Evolutionary conservation across 1,284 basidiomycete species (phyloP), one percentile per base, ranked within the genome.

Genomic region (Cutaneotrichosporon sp.): DNA sequence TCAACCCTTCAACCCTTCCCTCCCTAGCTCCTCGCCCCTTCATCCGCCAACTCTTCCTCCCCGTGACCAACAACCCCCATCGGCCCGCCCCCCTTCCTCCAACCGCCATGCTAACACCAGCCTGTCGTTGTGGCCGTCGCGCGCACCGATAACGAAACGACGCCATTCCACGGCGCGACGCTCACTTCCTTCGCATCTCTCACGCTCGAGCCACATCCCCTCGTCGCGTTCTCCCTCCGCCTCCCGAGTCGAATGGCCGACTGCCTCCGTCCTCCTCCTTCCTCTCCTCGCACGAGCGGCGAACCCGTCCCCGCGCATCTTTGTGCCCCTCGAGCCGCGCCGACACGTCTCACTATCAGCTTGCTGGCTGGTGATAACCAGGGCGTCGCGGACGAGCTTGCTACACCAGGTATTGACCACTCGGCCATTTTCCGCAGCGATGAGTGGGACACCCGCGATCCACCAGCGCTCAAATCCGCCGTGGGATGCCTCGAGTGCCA

Each of bases 171-270:
- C 78, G 93, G 93, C 67, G 91, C 92, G 49, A 96, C 93, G 0
- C 84, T 97, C 49, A 95, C 93, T 6, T 95, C 92, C 0, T 92
- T 96, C 76, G 88, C 91, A 31, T 92, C 91, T n/a, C 87, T 96
- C 71, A 87, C 92, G 1, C 86, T 97, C 82, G 86, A 91, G 71
- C 93, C 93, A 2, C 82, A 88, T 70, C 92, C 93, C 0, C 85
- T 96, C 64, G 86, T 97, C 68, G 86, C 91, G 0, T 96, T 96
- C 79, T 89, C 91, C 13, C 84, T 96, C 14, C 87, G 91, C 34
- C 84, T 92, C n/a, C 93, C 93, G 4, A 94, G 91, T 0, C 85
- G 91, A 9, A 89, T 95, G 85, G 91, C 91, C 2, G 76, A 84
- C 82, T 53, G 83, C 85, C 31, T 86, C 86, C 68, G 84, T 80